Evolutionary conservation across 495 filamentous ascomycete genomes (phyloP).

Genomic region (Hamigera avellanea): DNA sequence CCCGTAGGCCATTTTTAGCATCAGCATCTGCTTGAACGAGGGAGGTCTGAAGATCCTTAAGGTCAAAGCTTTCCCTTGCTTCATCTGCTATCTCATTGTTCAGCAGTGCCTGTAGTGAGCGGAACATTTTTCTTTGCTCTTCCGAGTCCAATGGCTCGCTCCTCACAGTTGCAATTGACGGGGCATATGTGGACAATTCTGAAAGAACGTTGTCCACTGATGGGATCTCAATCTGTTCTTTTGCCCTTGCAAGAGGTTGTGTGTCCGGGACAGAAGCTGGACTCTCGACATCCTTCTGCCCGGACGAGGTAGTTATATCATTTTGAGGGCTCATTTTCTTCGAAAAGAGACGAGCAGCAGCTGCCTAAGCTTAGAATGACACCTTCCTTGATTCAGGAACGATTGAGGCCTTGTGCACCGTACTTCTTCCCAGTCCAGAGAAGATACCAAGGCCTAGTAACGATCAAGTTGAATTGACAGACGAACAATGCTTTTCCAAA

Average conservation of each 20-base stretch:
- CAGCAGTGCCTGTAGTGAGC: conserved; percentile 13
- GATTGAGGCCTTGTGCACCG: no score
- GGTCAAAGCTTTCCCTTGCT: conserved; percentile 8
- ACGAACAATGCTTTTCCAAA: no score
- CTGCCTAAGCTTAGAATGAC: background rate
- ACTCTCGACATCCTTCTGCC: conserved; percentile 1
- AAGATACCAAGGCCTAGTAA: no score
- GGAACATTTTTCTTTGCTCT: conserved; percentile 21
- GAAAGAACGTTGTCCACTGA: conserved; percentile 15
- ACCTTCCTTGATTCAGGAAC: no score
- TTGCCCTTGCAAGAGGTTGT: background rate
- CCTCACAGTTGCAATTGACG: conserved; percentile 6
- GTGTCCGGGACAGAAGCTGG: conserved; percentile 1
- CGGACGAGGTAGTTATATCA: conserved; percentile 8
- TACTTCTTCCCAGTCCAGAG: no score
- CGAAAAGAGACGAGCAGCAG: background rate
- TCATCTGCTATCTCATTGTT: conserved; percentile 10
- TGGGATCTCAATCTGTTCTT: conserved; percentile 12
- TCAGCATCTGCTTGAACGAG: conserved; percentile 16
- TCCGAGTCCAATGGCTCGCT: conserved; percentile 6
- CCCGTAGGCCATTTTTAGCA: conserved; percentile 9
- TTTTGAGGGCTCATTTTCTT: conserved; percentile 9
- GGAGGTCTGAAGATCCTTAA: conserved; percentile 15
- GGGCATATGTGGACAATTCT: conserved; percentile 8
- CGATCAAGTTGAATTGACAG: no score